A percentile compares a stretch with the other conserved stretches of the same genome.
These are phyloP conservation scores for Capsicum pubescens DNA, from an alignment of 257 asterid species.

Conservation along the genomic window DNA sequence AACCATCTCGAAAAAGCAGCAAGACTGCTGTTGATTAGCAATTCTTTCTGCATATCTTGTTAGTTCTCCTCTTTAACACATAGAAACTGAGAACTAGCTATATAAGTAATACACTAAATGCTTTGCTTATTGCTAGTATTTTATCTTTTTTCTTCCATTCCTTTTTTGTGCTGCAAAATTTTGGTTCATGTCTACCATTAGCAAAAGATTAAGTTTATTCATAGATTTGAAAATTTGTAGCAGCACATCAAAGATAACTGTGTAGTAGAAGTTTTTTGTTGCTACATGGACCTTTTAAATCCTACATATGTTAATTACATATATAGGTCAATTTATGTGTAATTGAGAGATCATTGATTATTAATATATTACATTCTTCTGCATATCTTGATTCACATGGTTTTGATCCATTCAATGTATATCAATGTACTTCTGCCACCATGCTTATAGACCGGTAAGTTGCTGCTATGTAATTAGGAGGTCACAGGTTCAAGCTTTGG, in stretches of 20 bases:
- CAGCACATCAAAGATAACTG: conserved; percentile 24
- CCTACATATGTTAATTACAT: conserved; percentile 17
- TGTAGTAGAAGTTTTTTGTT: conserved; percentile 18
- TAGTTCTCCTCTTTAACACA: neutral
- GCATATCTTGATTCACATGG: conserved; percentile 4
- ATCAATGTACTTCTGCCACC: too few relatives aligned
- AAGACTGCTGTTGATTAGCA: conserved; percentile 82
- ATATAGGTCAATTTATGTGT: conserved; percentile 15
- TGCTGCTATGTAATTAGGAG: too few relatives aligned
- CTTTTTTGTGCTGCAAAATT: conserved; percentile 6
- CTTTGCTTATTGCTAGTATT: neutral
- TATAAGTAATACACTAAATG: conserved; percentile 12
- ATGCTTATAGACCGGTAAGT: too few relatives aligned
- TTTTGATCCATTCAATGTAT: neutral
- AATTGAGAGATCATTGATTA: neutral
- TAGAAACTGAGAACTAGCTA: conserved; percentile 7
- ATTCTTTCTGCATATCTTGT: neutral
- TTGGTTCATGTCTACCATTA: neutral
- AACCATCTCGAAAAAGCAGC: conserved; percentile 62
- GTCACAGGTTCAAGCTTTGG: too few relatives aligned
- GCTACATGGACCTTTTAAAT: conserved; percentile 11
- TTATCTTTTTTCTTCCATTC: neutral
- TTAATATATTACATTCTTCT: conserved; percentile 15
- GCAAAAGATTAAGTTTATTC: neutral
- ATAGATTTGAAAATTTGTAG: conserved; percentile 23